Evolutionary conservation across 1,284 basidiomycete species (phyloP).

Genomic region (Trametes pubescens): DNA sequence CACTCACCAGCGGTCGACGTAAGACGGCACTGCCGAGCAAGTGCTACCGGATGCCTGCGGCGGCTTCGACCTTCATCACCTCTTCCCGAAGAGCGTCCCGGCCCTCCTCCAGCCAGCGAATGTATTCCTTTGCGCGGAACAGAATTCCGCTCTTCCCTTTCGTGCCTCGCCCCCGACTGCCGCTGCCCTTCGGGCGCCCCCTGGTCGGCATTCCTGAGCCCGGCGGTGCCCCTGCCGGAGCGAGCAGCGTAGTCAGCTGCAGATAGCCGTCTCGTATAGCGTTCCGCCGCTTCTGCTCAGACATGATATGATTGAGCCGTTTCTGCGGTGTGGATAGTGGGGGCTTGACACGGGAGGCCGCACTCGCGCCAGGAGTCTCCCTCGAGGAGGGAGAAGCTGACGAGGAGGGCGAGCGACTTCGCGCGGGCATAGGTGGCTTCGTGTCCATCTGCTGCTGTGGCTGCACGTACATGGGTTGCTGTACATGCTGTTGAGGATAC

Average conservation of each 20-base stretch:
- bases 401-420: slow-evolving; percentile 32
- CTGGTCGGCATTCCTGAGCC: slow-evolving; percentile 77
- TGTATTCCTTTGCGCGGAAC: slow-evolving; percentile 82
- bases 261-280: slow-evolving; percentile 91
- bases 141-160: slow-evolving; percentile 86
- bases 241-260: slow-evolving; percentile 79
- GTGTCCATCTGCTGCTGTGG: slow-evolving; percentile 20
- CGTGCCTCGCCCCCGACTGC: slow-evolving; percentile 47
- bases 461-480: slow-evolving; percentile 3
- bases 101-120: slow-evolving; percentile 78
- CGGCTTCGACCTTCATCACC: slow-evolving; percentile 67
- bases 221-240: slow-evolving; percentile 69
- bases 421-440: slow-evolving; percentile 17
- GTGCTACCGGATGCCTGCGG: slow-evolving; percentile 53
- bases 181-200: slow-evolving; percentile 82
- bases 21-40: not conserved
- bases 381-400: slow-evolving; percentile 33
- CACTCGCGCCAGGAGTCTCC: slow-evolving; percentile 31
- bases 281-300: slow-evolving; percentile 89
- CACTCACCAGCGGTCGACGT: not conserved
- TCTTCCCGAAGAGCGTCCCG: slow-evolving; percentile 69
- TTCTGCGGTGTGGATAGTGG: slow-evolving; percentile 87
- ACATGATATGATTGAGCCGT: slow-evolving; percentile 93
- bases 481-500: slow-evolving; percentile 5
- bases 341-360: slow-evolving; percentile 49